Percentiles rank a stretch among this genome's conserved stretches.
Evolutionary conservation across 2,329 filamentous ascomycete genomes (phyloP).

Genomic region (Aspergillus felis): DNA sequence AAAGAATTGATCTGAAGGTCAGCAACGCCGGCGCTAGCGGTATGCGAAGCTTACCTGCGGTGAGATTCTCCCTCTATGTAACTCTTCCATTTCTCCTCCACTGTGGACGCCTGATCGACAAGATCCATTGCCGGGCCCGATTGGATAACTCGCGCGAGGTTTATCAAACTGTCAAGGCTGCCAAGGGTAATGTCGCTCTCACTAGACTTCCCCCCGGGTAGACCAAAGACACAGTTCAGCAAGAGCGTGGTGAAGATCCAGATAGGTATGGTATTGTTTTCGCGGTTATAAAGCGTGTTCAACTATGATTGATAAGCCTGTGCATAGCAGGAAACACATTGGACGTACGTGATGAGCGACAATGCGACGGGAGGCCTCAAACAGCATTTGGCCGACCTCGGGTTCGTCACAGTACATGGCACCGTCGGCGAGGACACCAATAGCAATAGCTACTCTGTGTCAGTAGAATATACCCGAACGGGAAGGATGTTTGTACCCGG

Average conservation of each 20-base stretch:
- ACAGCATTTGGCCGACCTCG: neutral
- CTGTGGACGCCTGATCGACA: neutral
- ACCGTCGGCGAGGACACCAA: neutral
- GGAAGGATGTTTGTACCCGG: neutral
- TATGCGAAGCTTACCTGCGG: neutral
- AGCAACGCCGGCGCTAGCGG: neutral
- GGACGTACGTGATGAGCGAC: neutral
- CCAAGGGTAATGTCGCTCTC: neutral
- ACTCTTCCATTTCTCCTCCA: neutral
- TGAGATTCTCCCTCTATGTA: neutral
- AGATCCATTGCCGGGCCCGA: neutral
- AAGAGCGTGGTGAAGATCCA: neutral
- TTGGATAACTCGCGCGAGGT: neutral
- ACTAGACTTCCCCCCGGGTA: neutral
- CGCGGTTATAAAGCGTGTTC: neutral
- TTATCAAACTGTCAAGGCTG: neutral
- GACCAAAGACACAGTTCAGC: neutral
- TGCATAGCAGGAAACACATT: neutral
- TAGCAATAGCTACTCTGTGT: neutral
- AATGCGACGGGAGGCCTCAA: neutral
- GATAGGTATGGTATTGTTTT: neutral
- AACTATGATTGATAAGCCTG: neutral
- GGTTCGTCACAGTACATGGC: neutral
- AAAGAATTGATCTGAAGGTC: neutral
- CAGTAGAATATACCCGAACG: neutral